Conservation (phyloP, 1,284 basidiomycete genomes). For the Vanrija sp. region DNA sequence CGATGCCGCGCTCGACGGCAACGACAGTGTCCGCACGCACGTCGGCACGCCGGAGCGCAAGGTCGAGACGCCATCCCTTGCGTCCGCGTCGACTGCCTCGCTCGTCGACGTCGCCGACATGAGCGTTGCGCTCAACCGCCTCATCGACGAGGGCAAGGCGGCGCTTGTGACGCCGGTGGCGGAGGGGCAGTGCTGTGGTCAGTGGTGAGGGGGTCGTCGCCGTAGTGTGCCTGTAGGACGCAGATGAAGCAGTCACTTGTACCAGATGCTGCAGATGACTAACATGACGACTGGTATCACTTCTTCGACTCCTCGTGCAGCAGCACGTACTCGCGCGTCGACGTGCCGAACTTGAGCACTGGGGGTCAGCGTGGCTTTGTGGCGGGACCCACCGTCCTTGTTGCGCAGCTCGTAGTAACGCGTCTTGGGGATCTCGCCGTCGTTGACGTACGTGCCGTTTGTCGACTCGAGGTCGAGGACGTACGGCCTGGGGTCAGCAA, state of each 20-base stretch:
- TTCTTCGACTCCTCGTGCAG: conserved; percentile 66
- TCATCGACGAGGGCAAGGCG: too few species aligned
- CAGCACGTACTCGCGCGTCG: conserved; percentile 80
- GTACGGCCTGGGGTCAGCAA: conserved; percentile 63
- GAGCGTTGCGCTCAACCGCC: too few species aligned
- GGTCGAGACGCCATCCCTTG: neutral
- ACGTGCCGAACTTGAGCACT: conserved; percentile 91
- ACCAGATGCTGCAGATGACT: too few species aligned
- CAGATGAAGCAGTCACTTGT: too few species aligned
- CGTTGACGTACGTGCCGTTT: conserved; percentile 90
- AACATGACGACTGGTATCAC: neutral
- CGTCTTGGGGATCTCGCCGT: conserved; percentile 73
- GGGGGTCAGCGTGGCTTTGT: neutral
- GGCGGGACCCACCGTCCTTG: conserved; percentile 68
- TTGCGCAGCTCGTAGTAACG: conserved; percentile 86
- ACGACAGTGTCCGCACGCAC: too few species aligned
- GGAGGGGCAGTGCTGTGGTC: too few species aligned
- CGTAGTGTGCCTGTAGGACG: too few species aligned
- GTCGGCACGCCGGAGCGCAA: neutral
- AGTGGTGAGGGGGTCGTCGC: too few species aligned
- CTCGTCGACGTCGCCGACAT: too few species aligned
- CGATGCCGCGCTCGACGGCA: too few species aligned
- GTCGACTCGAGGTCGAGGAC: conserved; percentile 96
- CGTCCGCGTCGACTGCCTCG: neutral
- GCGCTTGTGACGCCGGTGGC: too few species aligned